Base-by-base conservation (phyloP, 352 stramenopile genomes). In the Aphanomyces cochlioides region DNA sequence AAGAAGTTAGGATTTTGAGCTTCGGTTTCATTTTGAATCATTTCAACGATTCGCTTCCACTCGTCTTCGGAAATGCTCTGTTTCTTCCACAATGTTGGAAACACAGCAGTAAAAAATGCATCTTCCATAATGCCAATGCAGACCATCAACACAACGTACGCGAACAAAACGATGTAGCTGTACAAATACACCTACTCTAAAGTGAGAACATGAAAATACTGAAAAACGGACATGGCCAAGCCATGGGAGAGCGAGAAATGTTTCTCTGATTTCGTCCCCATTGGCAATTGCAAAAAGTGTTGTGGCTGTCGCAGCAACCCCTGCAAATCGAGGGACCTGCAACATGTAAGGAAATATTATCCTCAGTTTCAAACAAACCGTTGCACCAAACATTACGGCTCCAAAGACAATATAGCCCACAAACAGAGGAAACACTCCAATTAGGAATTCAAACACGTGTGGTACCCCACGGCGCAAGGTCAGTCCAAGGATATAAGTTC, bases 111-210 rank as follows among this genome's bases (percentile, higher is more conserved):
- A 76, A 96, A 96, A 74, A 94, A 96, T 19, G 87, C 82, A 71
- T 96, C 85, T 73, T 96, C 88, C 56, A 95, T 92, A 59, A 96
- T 91, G 17, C 84, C 84, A 71, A 96, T 95, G 76, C 87, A 94
- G 10, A 95, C 87, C 83, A 95, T 95, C 36, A 95, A 76, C 61
- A 95, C 87, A 12, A 93, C 84, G 75, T 95, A 95, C 69, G 88
- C 95, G 73, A 95, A 96, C 7, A 95, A 77, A 36, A 92, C 86
- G 63, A 95, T 83, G 81, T 93, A 95, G 56, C 69, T 82, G 77
- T 94, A 93, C 17, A 95, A 75, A 75, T 95, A 96, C 48, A 95
- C 76, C 60, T 79, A 74, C 56, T 1, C 56, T 7, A 63, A 2
- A 40, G 19, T 63, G 7, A 28, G 43, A 63, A 7, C 10, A 7